Conservation (phyloP, 768 basidiomycete genomes). For the Suillus fuscotomentosus region DNA sequence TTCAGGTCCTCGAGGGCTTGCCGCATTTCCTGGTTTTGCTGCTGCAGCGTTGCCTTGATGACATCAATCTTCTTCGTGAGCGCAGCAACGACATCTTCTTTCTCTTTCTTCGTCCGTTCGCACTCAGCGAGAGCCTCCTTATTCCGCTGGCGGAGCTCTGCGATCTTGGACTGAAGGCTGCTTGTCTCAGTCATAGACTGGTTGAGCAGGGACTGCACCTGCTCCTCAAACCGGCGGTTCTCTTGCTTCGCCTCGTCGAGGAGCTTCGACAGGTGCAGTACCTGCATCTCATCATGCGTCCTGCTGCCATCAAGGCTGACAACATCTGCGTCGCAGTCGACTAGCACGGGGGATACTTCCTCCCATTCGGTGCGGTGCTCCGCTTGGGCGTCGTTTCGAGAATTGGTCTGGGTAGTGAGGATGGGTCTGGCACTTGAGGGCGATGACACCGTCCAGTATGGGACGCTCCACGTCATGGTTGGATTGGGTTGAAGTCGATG, state of each 20-base stretch:
- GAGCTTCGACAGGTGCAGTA: background rate
- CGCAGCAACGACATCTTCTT: conserved; percentile 15
- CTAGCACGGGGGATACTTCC: background rate
- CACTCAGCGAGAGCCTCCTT: conserved; percentile 6
- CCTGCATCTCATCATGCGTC: conserved; percentile 1
- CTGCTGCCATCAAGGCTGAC: conserved; percentile 4
- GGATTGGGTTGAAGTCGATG: background rate
- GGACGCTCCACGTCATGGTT: conserved; percentile 3
- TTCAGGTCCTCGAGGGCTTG: conserved; percentile 26
- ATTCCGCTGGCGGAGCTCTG: conserved; percentile 1
- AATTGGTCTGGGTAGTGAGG: background rate
- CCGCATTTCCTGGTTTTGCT: conserved; percentile 16
- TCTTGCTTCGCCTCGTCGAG: conserved; percentile 6
- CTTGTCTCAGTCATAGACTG: conserved; percentile 5
- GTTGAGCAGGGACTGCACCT: conserved; percentile 4
- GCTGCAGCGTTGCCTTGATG: conserved; percentile 13
- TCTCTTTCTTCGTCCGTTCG: conserved; percentile 16
- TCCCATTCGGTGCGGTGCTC: conserved; percentile 3
- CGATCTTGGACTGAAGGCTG: conserved; percentile 3
- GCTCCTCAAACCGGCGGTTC: conserved; percentile 1
- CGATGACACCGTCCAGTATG: background rate
- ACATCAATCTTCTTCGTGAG: conserved; percentile 23
- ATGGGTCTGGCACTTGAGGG: background rate
- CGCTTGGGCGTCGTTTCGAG: background rate
- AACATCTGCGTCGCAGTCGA: conserved; percentile 8